Conservation (phyloP, 2,329 filamentous ascomycete genomes). For the Venturia effusa region DNA sequence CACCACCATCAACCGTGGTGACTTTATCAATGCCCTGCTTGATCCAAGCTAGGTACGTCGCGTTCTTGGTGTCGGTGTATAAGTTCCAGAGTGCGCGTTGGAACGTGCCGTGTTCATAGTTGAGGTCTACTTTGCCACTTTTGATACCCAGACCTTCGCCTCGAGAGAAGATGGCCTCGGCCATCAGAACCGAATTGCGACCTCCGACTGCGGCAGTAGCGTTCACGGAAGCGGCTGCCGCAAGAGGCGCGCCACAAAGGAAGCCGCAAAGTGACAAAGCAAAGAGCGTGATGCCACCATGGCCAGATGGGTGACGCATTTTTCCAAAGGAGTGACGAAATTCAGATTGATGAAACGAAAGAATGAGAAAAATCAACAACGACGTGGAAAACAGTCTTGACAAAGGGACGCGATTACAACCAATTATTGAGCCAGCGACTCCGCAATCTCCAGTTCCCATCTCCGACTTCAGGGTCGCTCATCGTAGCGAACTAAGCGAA, state of each 20-base stretch:
- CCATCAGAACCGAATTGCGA: background rate
- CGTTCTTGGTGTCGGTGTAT: background rate
- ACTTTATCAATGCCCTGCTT: background rate
- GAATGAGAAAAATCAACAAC: too few species aligned
- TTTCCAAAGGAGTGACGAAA: background rate
- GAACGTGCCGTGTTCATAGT: background rate
- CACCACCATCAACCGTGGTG: background rate
- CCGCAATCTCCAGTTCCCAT: background rate
- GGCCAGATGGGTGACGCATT: background rate
- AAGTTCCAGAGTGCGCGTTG: background rate
- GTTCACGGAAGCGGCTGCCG: background rate
- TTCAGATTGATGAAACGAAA: background rate
- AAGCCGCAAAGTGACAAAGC: background rate
- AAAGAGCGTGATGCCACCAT: background rate
- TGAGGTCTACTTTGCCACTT: background rate
- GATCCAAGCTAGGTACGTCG: background rate
- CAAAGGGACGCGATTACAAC: background rate
- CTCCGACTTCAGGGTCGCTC: background rate
- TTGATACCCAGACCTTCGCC: background rate
- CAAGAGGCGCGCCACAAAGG: background rate
- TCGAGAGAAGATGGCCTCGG: background rate
- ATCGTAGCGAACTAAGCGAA: too few species aligned
- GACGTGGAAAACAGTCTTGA: too few species aligned
- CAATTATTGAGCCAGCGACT: background rate
- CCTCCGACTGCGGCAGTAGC: background rate